A percentile compares a stretch with the other conserved stretches of the same genome.
Evolutionary conservation across 768 basidiomycete species (phyloP).

Genomic region (Chiua virens): DNA sequence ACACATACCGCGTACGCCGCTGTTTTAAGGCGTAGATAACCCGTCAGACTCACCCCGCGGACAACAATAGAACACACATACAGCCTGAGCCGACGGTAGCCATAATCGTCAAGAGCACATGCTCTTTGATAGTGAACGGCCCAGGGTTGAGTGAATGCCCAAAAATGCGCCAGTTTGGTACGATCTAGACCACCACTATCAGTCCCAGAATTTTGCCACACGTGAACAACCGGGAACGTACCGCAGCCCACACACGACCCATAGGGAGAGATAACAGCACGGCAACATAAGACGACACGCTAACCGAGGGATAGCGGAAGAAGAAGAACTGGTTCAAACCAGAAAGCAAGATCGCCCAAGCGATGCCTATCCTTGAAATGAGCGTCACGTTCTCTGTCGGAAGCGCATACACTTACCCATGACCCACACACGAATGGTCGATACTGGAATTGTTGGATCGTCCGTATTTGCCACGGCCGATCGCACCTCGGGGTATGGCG

Average conservation of each 20-base stretch:
- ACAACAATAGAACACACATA: slow-evolving; percentile 10
- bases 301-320: slow-evolving; percentile 59
- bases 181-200: slow-evolving; percentile 28
- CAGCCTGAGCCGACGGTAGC: slow-evolving; percentile 44
- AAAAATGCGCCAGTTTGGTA: slow-evolving; percentile 53
- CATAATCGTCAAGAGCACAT: slow-evolving; percentile 69
- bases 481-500: slow-evolving; percentile 71
- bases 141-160: slow-evolving; percentile 71
- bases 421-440: slow-evolving; percentile 59
- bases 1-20: slow-evolving; percentile 48
- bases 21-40: background rate
- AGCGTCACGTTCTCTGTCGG: no score
- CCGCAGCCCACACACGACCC: slow-evolving; percentile 61
- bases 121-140: slow-evolving; percentile 74
- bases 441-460: slow-evolving; percentile 61
- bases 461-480: slow-evolving; percentile 76
- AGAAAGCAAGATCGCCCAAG: slow-evolving; percentile 59
- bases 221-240: slow-evolving; percentile 3
- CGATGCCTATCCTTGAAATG: slow-evolving; percentile 24
- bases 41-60: background rate
- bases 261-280: slow-evolving; percentile 70
- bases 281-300: slow-evolving; percentile 53
- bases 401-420: slow-evolving; percentile 36
- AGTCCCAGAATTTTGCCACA: background rate
- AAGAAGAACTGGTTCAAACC: slow-evolving; percentile 81